Conservation (phyloP, 2,329 filamentous ascomycete genomes). For the Paecilomyces dactylethromorphus region DNA sequence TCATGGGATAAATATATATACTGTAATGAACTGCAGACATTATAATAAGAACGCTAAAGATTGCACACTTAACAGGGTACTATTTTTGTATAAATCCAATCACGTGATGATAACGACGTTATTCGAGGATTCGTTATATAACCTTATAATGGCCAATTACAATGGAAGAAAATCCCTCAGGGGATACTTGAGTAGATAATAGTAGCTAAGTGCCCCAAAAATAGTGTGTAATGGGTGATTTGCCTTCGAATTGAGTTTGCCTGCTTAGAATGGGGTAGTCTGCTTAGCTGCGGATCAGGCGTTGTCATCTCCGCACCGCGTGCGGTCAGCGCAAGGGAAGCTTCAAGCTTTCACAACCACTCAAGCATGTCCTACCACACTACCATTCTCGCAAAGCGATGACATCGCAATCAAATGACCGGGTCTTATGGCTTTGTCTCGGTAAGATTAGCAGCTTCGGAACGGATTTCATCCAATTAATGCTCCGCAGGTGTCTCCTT, state of each 20-base stretch:
- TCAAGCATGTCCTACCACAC: background rate
- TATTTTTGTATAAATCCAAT: too few species aligned
- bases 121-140: too few species aligned
- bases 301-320: background rate
- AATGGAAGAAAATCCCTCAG: too few species aligned
- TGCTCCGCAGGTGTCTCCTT: constrained; percentile 27
- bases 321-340: background rate
- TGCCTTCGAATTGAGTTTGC: background rate
- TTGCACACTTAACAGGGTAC: too few species aligned
- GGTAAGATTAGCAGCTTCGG: constrained; percentile 15
- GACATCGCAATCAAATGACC: constrained; percentile 28
- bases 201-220: too few species aligned
- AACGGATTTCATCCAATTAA: background rate
- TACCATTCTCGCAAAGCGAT: constrained; percentile 11
- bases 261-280: background rate
- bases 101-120: too few species aligned
- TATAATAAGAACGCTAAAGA: too few species aligned
- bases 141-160: too few species aligned
- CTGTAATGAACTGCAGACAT: too few species aligned
- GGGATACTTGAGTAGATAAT: too few species aligned
- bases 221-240: background rate
- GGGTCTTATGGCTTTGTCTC: constrained; percentile 32
- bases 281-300: background rate
- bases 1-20: too few species aligned
- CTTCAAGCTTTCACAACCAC: constrained; percentile 4